Evolutionary conservation across 768 basidiomycete genomes (phyloP).

Genomic region (Punctularia strigosozonata): DNA sequence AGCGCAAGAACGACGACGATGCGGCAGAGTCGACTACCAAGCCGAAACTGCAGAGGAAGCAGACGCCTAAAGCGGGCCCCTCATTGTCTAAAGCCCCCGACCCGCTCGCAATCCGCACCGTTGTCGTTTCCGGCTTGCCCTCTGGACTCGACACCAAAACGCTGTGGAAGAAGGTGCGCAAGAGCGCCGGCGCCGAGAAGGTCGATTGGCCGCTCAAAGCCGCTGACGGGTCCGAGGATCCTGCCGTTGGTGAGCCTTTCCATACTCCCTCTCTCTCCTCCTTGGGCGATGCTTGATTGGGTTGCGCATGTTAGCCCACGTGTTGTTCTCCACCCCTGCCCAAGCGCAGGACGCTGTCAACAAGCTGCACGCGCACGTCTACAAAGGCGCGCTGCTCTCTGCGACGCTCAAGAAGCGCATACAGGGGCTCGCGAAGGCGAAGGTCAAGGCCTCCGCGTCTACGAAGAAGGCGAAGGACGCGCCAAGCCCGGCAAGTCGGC

Average conservation of each 20-base stretch:
- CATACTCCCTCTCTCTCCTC: constrained; percentile 1
- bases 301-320: constrained; percentile 39
- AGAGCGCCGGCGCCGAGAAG: constrained; percentile 64
- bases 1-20: constrained; percentile 35
- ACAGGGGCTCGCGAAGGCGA: constrained; percentile 47
- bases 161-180: constrained; percentile 82
- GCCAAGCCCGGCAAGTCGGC: constrained; percentile 62
- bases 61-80: constrained; percentile 13
- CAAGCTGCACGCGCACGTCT: constrained; percentile 87
- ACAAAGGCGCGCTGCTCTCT: constrained; percentile 80
- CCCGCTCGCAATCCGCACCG: constrained; percentile 74
- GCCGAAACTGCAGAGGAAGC: constrained; percentile 24
- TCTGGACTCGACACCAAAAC: constrained; percentile 45
- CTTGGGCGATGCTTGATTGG: neutral
- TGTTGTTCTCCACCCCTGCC: constrained; percentile 57
- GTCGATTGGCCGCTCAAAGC: constrained; percentile 55
- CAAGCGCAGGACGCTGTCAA: constrained; percentile 58
- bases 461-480: constrained; percentile 10
- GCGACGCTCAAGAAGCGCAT: constrained; percentile 80
- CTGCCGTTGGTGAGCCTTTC: constrained; percentile 41
- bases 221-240: constrained; percentile 32
- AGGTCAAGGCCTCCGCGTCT: constrained; percentile 19
- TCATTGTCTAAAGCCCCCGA: constrained; percentile 49
- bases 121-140: constrained; percentile 68
- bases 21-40: constrained; percentile 27